Base-by-base conservation (phyloP, 2,329 filamentous ascomycete species). In the Colletotrichum kahawae region DNA sequence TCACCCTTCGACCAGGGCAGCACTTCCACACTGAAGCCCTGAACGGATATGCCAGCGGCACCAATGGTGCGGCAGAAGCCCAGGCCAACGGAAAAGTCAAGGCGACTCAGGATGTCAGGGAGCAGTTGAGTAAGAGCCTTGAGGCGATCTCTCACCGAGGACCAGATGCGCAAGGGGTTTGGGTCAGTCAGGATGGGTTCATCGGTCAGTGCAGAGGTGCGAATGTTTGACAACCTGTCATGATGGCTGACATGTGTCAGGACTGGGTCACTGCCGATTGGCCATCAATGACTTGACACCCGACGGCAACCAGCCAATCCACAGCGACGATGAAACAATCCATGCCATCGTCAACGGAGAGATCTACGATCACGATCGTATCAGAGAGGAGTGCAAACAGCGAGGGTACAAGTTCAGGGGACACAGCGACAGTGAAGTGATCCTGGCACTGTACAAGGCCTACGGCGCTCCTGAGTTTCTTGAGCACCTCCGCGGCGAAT, bases 271-370 rank as follows among this genome's bases (percentile, higher is more conserved):
- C 78, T 85, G 85, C 59, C 85, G 88, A 29, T 83, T 90, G 9
- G 84, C 88, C 9, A 90, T 90, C 79, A 88, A 89, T 72, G 89
- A 90, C 77, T 83, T 90, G 0, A 85, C 84, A 6, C 80, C 84
- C 0, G 80, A 80, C 16, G 89, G 87, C 3, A 78, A 80, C 8
- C 89, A 90, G 75, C 89, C 89, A 1, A 81, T 88, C 60, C 83
- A 86, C 66, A 81, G 83, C 73, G 70, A 77, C 6, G 80, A 84
- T 7, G 21, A 8, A n/a, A 24, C 48, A n/a, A 51, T 91, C 16
- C 89, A 91, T 78, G 89, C 88, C 1, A 86, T 91, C n/a, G 88
- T 91, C 36, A 91, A 90, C 71, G 90, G 90, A 33, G 90, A 92
- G 79, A 84, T 92, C 18, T 92, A 92, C 78, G 88, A 89, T 77